phyloP scores from a whole-genome alignment of 1,284 basidiomycete species.

The Sporisorium graminicola region DNA sequence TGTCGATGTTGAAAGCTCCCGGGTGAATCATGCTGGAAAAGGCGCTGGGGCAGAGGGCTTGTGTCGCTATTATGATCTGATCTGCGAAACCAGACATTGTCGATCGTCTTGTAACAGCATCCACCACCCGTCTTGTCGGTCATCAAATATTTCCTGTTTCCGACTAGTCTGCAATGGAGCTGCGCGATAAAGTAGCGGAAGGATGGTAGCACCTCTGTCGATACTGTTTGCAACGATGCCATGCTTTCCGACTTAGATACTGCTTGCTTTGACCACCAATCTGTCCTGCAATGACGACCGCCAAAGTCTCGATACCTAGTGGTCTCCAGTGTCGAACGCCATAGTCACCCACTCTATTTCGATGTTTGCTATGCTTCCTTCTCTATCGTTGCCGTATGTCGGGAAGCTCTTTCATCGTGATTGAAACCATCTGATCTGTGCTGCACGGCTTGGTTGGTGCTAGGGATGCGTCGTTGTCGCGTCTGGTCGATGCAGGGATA shows the following conservation, averaged over 20 bases:
- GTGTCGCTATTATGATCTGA: not conserved
- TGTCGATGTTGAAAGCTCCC: not conserved
- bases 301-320: too few species aligned
- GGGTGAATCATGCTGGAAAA: not conserved
- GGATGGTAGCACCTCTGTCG: not conserved
- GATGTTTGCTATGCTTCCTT: not conserved
- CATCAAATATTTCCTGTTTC: too few species aligned
- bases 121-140: too few species aligned
- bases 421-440: not conserved
- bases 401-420: not conserved
- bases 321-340: not conserved
- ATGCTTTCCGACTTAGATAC: not conserved
- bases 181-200: not conserved
- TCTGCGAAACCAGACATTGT: not conserved
- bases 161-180: not conserved
- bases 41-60: not conserved
- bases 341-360: not conserved
- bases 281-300: not conserved
- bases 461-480: not conserved
- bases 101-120: not conserved
- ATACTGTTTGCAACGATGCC: not conserved
- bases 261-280: not conserved
- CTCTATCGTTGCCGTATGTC: not conserved
- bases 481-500: slow-evolving; percentile 22
- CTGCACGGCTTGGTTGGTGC: slow-evolving; percentile 3